Evolutionary conservation across 139 green algal species (phyloP).

Genomic region (Ulvella scutata): DNA sequence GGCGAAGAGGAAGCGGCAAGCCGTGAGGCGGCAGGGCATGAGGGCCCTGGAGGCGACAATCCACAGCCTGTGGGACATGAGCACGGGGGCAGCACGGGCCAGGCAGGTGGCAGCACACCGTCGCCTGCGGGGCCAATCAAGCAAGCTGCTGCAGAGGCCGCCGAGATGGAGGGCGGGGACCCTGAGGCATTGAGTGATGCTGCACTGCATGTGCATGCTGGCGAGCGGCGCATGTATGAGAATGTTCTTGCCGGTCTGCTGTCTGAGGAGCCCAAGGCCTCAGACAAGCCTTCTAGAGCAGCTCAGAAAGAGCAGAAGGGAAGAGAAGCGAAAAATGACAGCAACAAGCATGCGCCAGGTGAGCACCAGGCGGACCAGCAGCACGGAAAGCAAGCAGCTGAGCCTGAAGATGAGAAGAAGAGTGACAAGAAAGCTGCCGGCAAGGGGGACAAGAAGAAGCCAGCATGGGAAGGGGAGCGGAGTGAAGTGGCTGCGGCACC

Average conservation of each 20-base stretch:
- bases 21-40: background rate
- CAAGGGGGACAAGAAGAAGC: background rate
- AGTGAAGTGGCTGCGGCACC: background rate
- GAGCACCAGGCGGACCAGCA: background rate
- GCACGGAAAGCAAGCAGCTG: background rate
- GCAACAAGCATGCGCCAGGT: background rate
- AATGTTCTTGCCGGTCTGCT: conserved; percentile 8
- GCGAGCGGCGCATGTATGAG: background rate
- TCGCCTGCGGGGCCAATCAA: background rate
- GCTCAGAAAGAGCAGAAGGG: too few species aligned
- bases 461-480: background rate
- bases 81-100: conserved; percentile 5
- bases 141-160: background rate
- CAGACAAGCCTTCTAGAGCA: too few species aligned
- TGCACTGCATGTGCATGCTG: background rate
- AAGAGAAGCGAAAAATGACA: background rate
- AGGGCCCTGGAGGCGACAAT: background rate
- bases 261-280: background rate
- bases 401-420: background rate
- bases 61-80: background rate
- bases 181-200: background rate
- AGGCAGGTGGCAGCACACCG: background rate
- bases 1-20: background rate
- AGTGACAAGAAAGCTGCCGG: background rate
- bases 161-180: background rate